Conservation (phyloP, 495 filamentous ascomycete genomes). For the Hypoxylon rickii region DNA sequence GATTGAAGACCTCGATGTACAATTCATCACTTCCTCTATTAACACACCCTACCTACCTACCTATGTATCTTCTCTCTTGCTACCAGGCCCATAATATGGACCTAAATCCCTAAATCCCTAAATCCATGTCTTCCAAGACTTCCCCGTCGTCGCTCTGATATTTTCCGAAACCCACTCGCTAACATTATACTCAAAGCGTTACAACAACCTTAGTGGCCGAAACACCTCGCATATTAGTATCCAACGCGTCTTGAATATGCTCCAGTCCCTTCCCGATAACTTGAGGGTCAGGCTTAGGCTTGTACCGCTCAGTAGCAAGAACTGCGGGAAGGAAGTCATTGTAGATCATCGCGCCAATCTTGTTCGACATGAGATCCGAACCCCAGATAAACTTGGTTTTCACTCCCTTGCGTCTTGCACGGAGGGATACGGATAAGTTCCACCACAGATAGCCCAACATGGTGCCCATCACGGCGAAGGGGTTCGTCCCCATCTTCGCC, state of each 20-base stretch:
- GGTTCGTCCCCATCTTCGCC: not conserved
- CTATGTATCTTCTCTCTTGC: no score
- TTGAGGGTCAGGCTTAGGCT: conserved; percentile 38
- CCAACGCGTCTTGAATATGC: conserved; percentile 46
- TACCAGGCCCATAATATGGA: no score
- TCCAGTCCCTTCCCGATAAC: conserved; percentile 48
- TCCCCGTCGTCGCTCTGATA: no score
- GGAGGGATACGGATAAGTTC: not conserved
- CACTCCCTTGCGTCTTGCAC: conserved; percentile 12
- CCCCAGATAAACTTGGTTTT: conserved; percentile 11
- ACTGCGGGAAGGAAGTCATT: conserved; percentile 43
- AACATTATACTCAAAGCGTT: not conserved
- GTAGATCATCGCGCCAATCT: conserved; percentile 42
- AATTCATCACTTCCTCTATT: no score
- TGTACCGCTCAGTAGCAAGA: conserved; percentile 35
- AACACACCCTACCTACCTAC: no score
- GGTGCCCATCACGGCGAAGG: not conserved
- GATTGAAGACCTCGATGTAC: no score
- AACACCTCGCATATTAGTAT: conserved; percentile 44
- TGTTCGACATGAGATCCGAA: conserved; percentile 19
- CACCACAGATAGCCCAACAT: not conserved
- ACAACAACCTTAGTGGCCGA: conserved; percentile 54
- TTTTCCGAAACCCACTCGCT: not conserved
- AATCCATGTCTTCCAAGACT: no score
- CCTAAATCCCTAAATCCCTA: no score